These are phyloP conservation scores for Sphaerostilbella broomeana DNA, from an alignment of 2,329 filamentous ascomycete species.

Conservation along the genomic window DNA sequence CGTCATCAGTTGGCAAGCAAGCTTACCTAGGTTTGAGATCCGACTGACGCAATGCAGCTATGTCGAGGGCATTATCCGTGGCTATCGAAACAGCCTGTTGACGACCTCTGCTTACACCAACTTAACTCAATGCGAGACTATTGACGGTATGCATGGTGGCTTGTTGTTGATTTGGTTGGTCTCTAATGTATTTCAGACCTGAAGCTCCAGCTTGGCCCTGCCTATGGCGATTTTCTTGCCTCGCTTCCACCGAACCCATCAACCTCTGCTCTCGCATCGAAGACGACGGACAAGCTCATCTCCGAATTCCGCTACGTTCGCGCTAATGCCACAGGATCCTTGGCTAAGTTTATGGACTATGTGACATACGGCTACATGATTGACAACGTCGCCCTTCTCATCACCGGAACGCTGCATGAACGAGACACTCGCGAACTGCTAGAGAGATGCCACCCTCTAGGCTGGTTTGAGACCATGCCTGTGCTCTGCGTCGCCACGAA, in stretches of 20 bases:
- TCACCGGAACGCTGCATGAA: slow-evolving; percentile 96
- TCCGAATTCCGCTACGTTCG: slow-evolving; percentile 95
- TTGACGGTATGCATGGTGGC: slow-evolving; percentile 63
- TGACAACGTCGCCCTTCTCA: slow-evolving; percentile 95
- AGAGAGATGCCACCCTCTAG: slow-evolving; percentile 91
- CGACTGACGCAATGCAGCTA: slow-evolving; percentile 53
- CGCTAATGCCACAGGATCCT: slow-evolving; percentile 83
- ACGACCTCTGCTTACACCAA: slow-evolving; percentile 90
- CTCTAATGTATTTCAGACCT: slow-evolving; percentile 58
- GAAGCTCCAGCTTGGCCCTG: slow-evolving; percentile 92
- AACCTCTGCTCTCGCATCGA: slow-evolving; percentile 87
- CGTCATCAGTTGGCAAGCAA: too few species aligned
- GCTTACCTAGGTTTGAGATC: neutral
- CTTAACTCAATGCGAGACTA: slow-evolving; percentile 93
- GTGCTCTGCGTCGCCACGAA: slow-evolving; percentile 97
- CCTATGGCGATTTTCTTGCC: slow-evolving; percentile 94
- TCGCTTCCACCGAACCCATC: slow-evolving; percentile 93
- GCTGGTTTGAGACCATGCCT: slow-evolving; percentile 99
- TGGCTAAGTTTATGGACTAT: slow-evolving; percentile 96
- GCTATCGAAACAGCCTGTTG: slow-evolving; percentile 90
- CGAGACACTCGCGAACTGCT: slow-evolving; percentile 92
- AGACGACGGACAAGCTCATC: slow-evolving; percentile 96
- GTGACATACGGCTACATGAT: slow-evolving; percentile 99
- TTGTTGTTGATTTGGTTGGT: neutral
- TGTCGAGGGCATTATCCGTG: slow-evolving; percentile 93